Evolutionary conservation across 2,329 filamentous ascomycete species (phyloP), one percentile per base, ranked within the genome.

Genomic region (Diaporthe sp.): DNA sequence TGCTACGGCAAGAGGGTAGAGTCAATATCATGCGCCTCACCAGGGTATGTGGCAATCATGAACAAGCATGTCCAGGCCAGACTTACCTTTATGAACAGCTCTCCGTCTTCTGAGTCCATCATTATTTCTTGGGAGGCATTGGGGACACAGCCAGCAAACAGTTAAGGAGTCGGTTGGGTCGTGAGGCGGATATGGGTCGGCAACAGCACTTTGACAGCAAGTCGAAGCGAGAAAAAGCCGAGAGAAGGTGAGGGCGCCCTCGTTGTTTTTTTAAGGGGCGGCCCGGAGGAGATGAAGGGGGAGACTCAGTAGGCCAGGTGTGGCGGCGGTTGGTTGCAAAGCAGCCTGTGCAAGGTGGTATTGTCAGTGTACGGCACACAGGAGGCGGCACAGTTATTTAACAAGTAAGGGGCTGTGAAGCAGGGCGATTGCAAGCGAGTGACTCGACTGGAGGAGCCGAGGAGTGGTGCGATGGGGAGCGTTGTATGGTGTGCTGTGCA

Each of bases 81-180:
- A 67, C 87, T 77, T 89, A 94, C 94, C 92, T 96, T 97, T 86
- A 97, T 92, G 87, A 97, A 97, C 86, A 94, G 87, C 88, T 95
- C 92, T 85, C 94, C 94, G 92, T 97, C 94, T 92, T 96, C 94
- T 85, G 94, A 95, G 88, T 95, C 93, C 94, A 95, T 97, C 81
- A 85, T 89, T 86, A 88, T 85, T 80, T 82, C 82, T 84, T 83
- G 78, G 84, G 81, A 89, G 86, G 85, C 89, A 90, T 90, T 79
- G 79, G 84, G 81, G 73, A 71, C 49, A 67, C 37, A 60, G 47
- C 73, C 70, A 73, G 70, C 53, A 55, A 63, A 31, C 4, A 75
- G 34, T 63, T n/a, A 55, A 31, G 44, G 68, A 9, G 73, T 68
- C 61, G 68, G 28, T 51, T 79, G 79, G 73, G 28, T 78, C 71